A percentile compares a stretch with the other conserved stretches of the same genome.
phyloP scores from a whole-genome alignment of 164 flowering plant species.

The Vitis rotundifolia region DNA sequence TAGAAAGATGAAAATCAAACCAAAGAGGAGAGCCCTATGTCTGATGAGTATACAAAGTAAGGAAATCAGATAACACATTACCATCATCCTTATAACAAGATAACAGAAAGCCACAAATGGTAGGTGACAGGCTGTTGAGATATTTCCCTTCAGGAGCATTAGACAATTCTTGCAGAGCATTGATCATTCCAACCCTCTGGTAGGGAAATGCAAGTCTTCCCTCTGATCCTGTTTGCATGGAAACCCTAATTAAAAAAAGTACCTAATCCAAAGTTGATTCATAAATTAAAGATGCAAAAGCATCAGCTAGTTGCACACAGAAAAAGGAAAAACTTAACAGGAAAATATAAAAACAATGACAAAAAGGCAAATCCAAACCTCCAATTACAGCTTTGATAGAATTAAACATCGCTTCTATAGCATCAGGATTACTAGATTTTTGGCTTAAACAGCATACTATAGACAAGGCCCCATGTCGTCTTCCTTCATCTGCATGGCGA shows the following conservation, averaged over 20 bases:
- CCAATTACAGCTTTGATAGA: slow-evolving; percentile 75
- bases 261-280: background rate
- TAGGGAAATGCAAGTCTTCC: slow-evolving; percentile 92
- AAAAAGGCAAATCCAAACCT: slow-evolving; percentile 48
- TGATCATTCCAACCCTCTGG: slow-evolving; percentile 91
- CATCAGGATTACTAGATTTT: slow-evolving; percentile 95
- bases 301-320: background rate
- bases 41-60: too few relatives aligned
- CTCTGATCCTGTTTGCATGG: slow-evolving; percentile 74
- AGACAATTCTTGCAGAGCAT: slow-evolving; percentile 75
- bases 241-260: background rate
- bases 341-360: background rate
- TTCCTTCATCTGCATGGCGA: slow-evolving; percentile 87
- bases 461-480: slow-evolving; percentile 67
- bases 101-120: slow-evolving; percentile 62
- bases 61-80: slow-evolving; percentile 13
- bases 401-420: slow-evolving; percentile 70
- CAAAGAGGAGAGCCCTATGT: too few relatives aligned
- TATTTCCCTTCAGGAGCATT: slow-evolving; percentile 78
- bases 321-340: background rate
- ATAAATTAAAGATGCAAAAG: background rate
- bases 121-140: slow-evolving; percentile 45
- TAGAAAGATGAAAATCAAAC: background rate
- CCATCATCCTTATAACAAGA: slow-evolving; percentile 92
- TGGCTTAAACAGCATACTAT: slow-evolving; percentile 69